Percentiles rank a stretch among this genome's conserved stretches.
These are phyloP conservation scores for Penicillium sumatraense DNA, from an alignment of 2,329 filamentous ascomycete species.

Conservation along the genomic window DNA sequence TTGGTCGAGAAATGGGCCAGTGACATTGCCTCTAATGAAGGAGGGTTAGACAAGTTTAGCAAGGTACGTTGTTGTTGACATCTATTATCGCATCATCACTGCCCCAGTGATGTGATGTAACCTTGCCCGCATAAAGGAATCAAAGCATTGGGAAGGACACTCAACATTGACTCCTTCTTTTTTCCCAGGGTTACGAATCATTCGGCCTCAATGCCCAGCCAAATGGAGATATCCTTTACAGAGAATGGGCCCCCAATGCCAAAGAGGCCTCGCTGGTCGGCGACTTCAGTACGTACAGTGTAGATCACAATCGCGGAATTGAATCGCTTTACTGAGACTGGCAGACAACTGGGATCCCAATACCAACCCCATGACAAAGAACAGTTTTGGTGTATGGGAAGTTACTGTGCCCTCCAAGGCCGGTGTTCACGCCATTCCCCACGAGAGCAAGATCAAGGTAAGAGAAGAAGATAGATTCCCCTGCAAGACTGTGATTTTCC, in stretches of 20 bases:
- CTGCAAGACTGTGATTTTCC: too few relatives aligned
- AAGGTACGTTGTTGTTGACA: conserved; percentile 57
- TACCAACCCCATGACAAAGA: conserved; percentile 84
- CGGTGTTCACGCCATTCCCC: conserved; percentile 78
- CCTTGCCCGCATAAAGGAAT: too few relatives aligned
- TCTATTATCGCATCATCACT: background rate
- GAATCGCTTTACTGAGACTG: conserved; percentile 31
- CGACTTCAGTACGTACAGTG: conserved; percentile 76
- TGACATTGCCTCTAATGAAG: conserved; percentile 79
- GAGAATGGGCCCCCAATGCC: conserved; percentile 96
- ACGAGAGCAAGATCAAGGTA: conserved; percentile 97
- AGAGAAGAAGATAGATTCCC: too few relatives aligned
- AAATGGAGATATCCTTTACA: conserved; percentile 85
- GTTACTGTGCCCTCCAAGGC: conserved; percentile 74
- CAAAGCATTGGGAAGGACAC: too few relatives aligned
- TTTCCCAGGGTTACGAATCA: conserved; percentile 74
- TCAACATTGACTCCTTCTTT: conserved; percentile 6
- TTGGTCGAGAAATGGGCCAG: conserved; percentile 87
- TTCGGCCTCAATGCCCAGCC: conserved; percentile 83
- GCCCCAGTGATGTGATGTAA: background rate
- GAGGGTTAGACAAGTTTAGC: conserved; percentile 89
- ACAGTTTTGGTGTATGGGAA: conserved; percentile 85
- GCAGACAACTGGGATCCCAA: conserved; percentile 83
- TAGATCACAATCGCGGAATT: background rate
- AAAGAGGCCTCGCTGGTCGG: conserved; percentile 83